Conservation (phyloP, 345 rosid genomes). For the Linum lewisii region DNA sequence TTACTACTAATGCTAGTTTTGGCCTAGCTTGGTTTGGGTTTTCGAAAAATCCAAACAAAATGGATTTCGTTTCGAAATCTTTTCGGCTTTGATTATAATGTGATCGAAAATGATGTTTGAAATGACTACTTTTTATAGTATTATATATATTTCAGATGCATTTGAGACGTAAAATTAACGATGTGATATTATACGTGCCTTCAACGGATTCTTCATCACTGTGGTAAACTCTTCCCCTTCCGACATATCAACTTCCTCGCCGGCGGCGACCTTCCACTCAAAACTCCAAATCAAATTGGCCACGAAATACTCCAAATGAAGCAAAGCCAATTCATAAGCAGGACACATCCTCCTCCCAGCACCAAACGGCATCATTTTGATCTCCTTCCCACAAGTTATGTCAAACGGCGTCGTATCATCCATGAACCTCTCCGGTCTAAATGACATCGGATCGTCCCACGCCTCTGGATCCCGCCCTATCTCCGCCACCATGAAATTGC, state of each 20-base stretch:
- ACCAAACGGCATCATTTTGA: slow-evolving; percentile 7
- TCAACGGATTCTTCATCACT: slow-evolving; percentile 4
- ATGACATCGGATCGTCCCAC: slow-evolving; percentile 3
- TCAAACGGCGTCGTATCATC: background rate
- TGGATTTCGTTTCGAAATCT: too few relatives aligned
- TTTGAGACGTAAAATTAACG: too few relatives aligned
- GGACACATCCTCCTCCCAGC: slow-evolving; percentile 5
- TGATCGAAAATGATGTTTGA: too few relatives aligned
- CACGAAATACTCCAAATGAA: slow-evolving; percentile 5
- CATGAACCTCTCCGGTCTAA: slow-evolving; percentile 4
- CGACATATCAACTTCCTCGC: background rate
- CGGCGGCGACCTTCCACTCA: background rate
- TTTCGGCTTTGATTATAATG: too few relatives aligned
- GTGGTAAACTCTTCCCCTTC: background rate
- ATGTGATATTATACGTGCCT: too few relatives aligned
- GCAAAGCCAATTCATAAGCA: background rate
- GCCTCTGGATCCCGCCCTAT: background rate
- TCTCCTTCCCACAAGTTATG: slow-evolving; percentile 1
- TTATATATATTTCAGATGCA: too few relatives aligned
- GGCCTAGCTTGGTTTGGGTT: too few relatives aligned
- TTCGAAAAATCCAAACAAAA: too few relatives aligned
- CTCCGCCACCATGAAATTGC: slow-evolving; percentile 1
- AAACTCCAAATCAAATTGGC: background rate
- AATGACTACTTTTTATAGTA: too few relatives aligned
- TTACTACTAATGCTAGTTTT: too few relatives aligned